These are phyloP conservation scores for Salisapilia sapeloensis DNA, from an alignment of 352 stramenopile species.

Conservation along the genomic window DNA sequence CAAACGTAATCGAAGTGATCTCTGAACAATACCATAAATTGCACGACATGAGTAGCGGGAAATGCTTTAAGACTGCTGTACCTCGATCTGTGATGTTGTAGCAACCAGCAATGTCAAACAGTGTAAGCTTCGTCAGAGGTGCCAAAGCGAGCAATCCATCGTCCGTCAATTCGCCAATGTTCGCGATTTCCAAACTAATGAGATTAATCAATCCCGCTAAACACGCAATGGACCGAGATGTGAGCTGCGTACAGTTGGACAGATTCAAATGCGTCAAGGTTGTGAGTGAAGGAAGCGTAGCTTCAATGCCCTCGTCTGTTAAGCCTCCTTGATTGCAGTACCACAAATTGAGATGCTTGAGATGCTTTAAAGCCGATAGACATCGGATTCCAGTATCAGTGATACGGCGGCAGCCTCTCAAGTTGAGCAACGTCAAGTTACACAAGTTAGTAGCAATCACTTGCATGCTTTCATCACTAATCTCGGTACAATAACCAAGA, in stretches of 20 bases:
- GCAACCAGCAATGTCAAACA: conserved; percentile 52
- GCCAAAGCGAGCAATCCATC: conserved; percentile 26
- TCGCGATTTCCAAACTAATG: conserved; percentile 50
- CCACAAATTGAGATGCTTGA: conserved; percentile 56
- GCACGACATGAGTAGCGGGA: conserved; percentile 33
- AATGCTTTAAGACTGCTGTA: conserved; percentile 33
- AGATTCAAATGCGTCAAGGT: conserved; percentile 57
- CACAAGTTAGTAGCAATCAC: conserved; percentile 17
- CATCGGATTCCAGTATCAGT: conserved; percentile 28
- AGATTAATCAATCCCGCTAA: conserved; percentile 38
- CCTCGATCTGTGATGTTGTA: conserved; percentile 67
- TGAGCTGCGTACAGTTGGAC: conserved; percentile 67
- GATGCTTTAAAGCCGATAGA: conserved; percentile 13
- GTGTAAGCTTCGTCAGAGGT: conserved; percentile 31
- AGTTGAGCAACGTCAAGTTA: conserved; percentile 29
- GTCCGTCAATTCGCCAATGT: conserved; percentile 58
- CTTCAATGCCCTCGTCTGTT: conserved; percentile 35
- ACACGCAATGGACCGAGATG: conserved; percentile 27
- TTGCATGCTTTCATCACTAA: conserved; percentile 38
- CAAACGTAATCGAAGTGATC: conserved; percentile 43
- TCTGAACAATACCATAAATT: conserved; percentile 78
- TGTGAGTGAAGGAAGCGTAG: conserved; percentile 18
- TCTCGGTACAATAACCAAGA: conserved; percentile 58
- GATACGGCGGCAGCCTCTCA: conserved; percentile 41
- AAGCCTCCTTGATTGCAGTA: conserved; percentile 69